Evolutionary conservation across 257 asterid species (phyloP).

Genomic region (Avicennia marina): DNA sequence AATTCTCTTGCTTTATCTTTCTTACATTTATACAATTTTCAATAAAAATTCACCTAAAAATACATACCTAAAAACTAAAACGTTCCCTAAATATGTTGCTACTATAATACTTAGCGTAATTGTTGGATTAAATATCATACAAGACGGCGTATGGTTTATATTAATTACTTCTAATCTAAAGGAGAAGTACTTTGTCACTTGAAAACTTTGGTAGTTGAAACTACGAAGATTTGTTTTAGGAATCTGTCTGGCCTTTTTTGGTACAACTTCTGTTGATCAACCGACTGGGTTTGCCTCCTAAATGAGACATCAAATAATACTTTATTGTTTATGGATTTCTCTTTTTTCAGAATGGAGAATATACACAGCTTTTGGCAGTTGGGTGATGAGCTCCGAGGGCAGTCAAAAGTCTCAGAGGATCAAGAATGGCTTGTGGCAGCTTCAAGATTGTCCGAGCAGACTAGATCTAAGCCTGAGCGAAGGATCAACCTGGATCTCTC

Average conservation of each 20-base stretch:
- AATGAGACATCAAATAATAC: no score
- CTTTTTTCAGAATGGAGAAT: slow-evolving; percentile 51
- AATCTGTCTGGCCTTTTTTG: background rate
- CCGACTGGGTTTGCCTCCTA: no score
- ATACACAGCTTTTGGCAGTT: slow-evolving; percentile 79
- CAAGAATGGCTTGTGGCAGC: slow-evolving; percentile 86
- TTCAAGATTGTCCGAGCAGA: slow-evolving; percentile 79
- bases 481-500: slow-evolving; percentile 79
- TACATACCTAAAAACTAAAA: no score
- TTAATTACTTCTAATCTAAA: no score
- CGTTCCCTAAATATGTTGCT: no score
- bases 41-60: no score
- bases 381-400: slow-evolving; percentile 95
- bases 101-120: no score
- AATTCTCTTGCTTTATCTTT: no score
- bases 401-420: slow-evolving; percentile 75
- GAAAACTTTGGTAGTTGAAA: background rate
- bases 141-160: no score
- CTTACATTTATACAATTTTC: no score
- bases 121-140: no score
- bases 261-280: no score
- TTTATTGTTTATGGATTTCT: background rate
- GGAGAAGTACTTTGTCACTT: background rate
- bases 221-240: background rate
- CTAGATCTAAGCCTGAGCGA: slow-evolving; percentile 67